Evolutionary conservation across 305 asterid genomes (phyloP), one percentile per base, ranked within the genome.

Genomic region (Vinca major): DNA sequence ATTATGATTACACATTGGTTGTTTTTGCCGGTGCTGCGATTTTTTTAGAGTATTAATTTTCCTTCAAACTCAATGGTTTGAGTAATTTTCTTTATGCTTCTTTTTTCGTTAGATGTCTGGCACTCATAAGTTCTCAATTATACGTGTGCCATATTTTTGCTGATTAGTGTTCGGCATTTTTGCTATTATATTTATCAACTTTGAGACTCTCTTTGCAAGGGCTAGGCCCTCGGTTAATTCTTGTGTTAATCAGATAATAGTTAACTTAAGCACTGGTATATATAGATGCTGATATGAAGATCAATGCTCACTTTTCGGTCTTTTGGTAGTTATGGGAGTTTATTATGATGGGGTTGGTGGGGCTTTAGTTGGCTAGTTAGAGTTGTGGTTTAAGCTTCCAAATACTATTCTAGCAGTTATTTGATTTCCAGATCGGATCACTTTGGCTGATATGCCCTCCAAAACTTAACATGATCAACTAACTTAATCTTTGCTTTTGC

Each of bases 401-500:
- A 33, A 12, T 58, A 57, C 14, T 33, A 2, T 8, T 26, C 33
- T 26, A 26, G 33, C 12, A 13, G n/a, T 14, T 39, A 21, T 61
- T 39, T 55, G 10, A 39, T 37, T 16, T 0, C 48, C 44, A 0
- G 12, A 13, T 14, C 5, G 48, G 9, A 40, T 60, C 36, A 13
- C 5, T 58, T 0, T 58, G 43, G 9, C 63, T 58, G 63, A 13
- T 36, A 58, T 13, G 13, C 36, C 60, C 60, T 19, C 60, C 36
- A 19, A 7, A 53, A 2, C 2, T 53, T n/a, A 3, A 55, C 37
- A 55, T 55, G 62, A 9, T 8, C 48, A 61, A 36, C 36, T n/a
- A 2, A 17, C 16, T 66, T 45, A 47, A 21, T 52, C 37, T 75
- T 55, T 76, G 43, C 47, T 63, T 63, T 62, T 37, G 72, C 37